Evolutionary conservation across 1,284 basidiomycete species (phyloP).

Genomic region (Sporisorium exsertum): DNA sequence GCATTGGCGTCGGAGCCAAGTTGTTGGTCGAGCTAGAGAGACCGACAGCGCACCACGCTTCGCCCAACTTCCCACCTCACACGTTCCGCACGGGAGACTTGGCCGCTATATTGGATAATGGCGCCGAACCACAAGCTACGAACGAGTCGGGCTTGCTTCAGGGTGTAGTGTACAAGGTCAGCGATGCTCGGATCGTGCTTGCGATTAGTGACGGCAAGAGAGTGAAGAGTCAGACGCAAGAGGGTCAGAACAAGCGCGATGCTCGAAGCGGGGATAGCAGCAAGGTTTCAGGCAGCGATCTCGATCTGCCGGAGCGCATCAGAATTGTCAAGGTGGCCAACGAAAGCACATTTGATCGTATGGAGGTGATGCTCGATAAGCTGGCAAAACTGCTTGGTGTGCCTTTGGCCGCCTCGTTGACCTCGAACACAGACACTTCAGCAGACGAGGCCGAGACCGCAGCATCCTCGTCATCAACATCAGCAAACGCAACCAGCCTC

Average conservation of each 20-base stretch:
- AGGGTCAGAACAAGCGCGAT: slow-evolving; percentile 34
- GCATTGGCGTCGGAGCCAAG: slow-evolving; percentile 88
- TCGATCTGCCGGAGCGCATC: slow-evolving; percentile 85
- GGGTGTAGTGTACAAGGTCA: slow-evolving; percentile 46
- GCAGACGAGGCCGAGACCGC: slow-evolving; percentile 29
- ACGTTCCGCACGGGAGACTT: slow-evolving; percentile 86
- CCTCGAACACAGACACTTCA: slow-evolving; percentile 22
- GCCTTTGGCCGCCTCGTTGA: slow-evolving; percentile 8
- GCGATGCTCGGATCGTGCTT: slow-evolving; percentile 33
- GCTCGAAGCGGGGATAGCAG: slow-evolving; percentile 66
- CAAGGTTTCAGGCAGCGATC: slow-evolving; percentile 73
- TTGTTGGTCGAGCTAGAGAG: slow-evolving; percentile 89
- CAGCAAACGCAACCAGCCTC: slow-evolving; percentile 48
- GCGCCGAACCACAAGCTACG: slow-evolving; percentile 37
- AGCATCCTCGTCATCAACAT: slow-evolving; percentile 12
- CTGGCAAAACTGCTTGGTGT: slow-evolving; percentile 45
- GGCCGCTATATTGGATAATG: slow-evolving; percentile 81
- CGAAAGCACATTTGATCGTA: slow-evolving; percentile 86
- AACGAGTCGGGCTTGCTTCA: slow-evolving; percentile 26
- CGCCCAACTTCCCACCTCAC: slow-evolving; percentile 82
- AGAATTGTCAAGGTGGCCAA: slow-evolving; percentile 90
- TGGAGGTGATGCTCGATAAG: slow-evolving; percentile 49
- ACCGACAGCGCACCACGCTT: slow-evolving; percentile 82
- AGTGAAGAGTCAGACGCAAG: slow-evolving; percentile 3
- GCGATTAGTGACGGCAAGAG: slow-evolving; percentile 36